phyloP scores from a whole-genome alignment of 2,329 filamentous ascomycete species.

The Orbilia brochopaga region DNA sequence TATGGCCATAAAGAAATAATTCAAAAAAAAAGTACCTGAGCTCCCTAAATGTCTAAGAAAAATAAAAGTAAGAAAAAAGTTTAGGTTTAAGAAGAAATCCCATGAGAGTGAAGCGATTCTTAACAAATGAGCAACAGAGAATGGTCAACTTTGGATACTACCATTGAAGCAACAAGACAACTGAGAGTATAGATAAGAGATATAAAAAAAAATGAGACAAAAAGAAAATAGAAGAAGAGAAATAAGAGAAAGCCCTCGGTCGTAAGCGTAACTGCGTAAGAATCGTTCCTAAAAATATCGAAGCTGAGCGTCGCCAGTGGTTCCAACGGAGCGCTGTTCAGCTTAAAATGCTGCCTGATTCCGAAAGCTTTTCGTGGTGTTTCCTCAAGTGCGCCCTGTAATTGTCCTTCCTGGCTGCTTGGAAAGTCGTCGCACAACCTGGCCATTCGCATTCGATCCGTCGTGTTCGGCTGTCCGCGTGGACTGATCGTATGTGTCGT shows the following conservation, averaged over 20 bases:
- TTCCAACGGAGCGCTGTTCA: too few relatives aligned
- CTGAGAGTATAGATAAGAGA: too few relatives aligned
- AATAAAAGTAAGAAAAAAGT: background rate
- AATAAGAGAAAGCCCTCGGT: constrained; percentile 6
- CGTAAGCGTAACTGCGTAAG: background rate
- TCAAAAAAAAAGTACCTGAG: constrained; percentile 15
- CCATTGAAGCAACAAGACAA: too few relatives aligned
- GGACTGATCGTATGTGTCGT: constrained; percentile 42
- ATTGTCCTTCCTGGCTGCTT: constrained; percentile 49
- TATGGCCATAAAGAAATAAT: constrained; percentile 12
- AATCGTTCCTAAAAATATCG: too few relatives aligned
- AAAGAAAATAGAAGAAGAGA: background rate
- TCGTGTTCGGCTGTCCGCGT: constrained; percentile 43
- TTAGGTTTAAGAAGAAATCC: background rate
- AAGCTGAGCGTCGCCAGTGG: too few relatives aligned
- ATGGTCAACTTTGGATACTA: too few relatives aligned
- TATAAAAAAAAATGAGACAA: too few relatives aligned
- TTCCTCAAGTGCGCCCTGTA: constrained; percentile 46
- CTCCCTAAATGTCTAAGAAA: constrained; percentile 2
- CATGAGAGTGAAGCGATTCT: too few relatives aligned
- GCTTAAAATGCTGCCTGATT: constrained; percentile 16
- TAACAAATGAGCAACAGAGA: too few relatives aligned
- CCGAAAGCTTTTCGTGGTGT: constrained; percentile 42
- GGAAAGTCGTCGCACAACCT: constrained; percentile 43
- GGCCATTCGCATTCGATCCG: constrained; percentile 49